Evolutionary conservation across 1,284 basidiomycete species (phyloP), one percentile per base, ranked within the genome.

Genomic region (Leccinum griseonigrum): DNA sequence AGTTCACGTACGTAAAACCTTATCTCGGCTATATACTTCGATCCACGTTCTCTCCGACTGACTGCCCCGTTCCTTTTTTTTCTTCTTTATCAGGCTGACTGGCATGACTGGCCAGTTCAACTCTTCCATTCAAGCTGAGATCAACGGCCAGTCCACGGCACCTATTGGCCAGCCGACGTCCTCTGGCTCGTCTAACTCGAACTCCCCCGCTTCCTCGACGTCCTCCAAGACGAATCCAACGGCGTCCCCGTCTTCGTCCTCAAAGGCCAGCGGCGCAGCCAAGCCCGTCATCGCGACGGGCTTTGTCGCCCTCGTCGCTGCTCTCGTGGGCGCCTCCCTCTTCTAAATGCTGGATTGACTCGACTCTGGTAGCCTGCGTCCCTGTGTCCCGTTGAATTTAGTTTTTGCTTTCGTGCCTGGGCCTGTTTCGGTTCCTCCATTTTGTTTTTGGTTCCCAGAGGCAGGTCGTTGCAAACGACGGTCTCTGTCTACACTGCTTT

Each of bases 61-160:
- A 46, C 14, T 43, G n/a, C 4, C 38, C 16, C 16, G 16, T 40
- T 40, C 38, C n/a, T 9, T 10, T 36, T 64, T 1, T 4, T 7
- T 18, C 16, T 18, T 54, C 43, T 56, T n/a, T 65, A 18, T 26
- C 64, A 90, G 88, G 7, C 64, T 92, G 70, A 69, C 71, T 9
- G 76, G 79, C 61, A 91, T 91, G 90, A 80, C 77, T 13, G 91
- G 90, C 52, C 69, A 68, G 0, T 91, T 92, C 78, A 85, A 79
- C 72, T 67, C 81, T 0, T 69, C 78, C 2, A 73, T 85, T 7
- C 78, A 81, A 62, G 75, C 80, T 1, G 78, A 88, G 71, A 86
- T 91, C 65, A 76, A 78, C 53, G 87, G 85, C 16, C 79, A 85
- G 63, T 78, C 83, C 2, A 82, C 86, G 7, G 83, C 85, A 2